phyloP scores from a whole-genome alignment of 352 stramenopile species.

The Globisporangium orthogonon region DNA sequence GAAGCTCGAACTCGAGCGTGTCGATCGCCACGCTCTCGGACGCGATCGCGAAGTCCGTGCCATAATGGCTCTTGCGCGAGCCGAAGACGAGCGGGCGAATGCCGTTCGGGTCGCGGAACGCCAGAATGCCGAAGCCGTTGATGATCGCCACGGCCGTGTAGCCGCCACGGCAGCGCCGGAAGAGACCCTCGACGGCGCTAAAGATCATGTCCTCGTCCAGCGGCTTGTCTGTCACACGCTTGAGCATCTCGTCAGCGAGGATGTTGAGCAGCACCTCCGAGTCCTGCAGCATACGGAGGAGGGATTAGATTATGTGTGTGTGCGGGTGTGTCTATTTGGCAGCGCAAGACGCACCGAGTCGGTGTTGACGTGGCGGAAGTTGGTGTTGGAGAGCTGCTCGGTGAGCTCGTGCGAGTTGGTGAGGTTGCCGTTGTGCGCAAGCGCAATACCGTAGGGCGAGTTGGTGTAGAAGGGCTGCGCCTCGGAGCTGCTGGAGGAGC shows the following conservation, averaged over 20 bases:
- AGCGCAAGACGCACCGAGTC: constrained; percentile 68
- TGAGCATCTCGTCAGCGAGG: constrained; percentile 95
- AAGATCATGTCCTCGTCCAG: constrained; percentile 85
- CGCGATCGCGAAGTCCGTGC: constrained; percentile 92
- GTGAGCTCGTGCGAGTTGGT: constrained; percentile 97
- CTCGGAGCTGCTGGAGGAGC: constrained; percentile 86
- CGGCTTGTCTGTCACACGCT: constrained; percentile 46
- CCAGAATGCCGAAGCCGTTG: constrained; percentile 96
- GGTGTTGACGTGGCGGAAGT: constrained; percentile 97
- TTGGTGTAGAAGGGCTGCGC: constrained; percentile 99
- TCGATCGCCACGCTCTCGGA: constrained; percentile 98
- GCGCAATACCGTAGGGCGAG: constrained; percentile 97
- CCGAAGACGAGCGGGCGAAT: constrained; percentile 97
- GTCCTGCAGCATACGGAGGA: constrained; percentile 49
- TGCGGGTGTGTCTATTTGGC: too few relatives aligned
- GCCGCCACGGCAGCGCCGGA: constrained; percentile 93
- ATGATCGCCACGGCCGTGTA: constrained; percentile 97
- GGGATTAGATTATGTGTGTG: background rate
- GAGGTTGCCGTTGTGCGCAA: constrained; percentile 98
- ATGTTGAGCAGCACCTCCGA: constrained; percentile 98
- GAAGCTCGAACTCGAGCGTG: constrained; percentile 94
- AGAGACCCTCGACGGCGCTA: constrained; percentile 88
- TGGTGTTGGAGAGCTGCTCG: constrained; percentile 87
- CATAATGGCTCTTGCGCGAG: constrained; percentile 71
- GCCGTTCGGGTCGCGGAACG: constrained; percentile 97